phyloP scores from a whole-genome alignment of 2,329 filamentous ascomycete species.

The Ophiostoma sp. region DNA sequence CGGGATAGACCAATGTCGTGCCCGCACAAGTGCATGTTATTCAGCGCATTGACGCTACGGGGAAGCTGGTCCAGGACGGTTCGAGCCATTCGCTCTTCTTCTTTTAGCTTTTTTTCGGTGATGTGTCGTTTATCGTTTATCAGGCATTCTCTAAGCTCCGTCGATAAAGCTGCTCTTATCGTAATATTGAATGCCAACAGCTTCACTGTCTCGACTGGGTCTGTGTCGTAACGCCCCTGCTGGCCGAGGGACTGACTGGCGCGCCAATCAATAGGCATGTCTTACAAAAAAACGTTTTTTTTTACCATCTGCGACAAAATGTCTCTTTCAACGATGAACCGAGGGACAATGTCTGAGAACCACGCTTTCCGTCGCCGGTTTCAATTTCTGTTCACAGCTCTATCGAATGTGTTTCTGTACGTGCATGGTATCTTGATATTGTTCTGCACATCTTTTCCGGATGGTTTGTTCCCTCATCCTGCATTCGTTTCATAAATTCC shows the following conservation, averaged over 20 bases:
- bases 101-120: not conserved
- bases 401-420: not conserved
- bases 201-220: not conserved
- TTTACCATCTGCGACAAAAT: not conserved
- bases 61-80: not conserved
- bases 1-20: not conserved
- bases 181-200: not conserved
- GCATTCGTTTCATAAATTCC: not conserved
- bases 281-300: not conserved
- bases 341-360: slow-evolving; percentile 9
- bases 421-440: not conserved
- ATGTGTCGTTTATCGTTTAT: not conserved
- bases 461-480: not conserved
- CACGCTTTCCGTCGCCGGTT: not conserved
- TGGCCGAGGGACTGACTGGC: not conserved
- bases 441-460: not conserved
- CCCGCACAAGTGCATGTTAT: slow-evolving; percentile 7
- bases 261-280: not conserved
- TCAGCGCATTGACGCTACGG: slow-evolving; percentile 14
- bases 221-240: not conserved
- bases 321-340: not conserved
- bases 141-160: not conserved
- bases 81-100: not conserved
- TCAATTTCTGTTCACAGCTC: not conserved
- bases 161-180: not conserved